Base-by-base conservation (phyloP, 1,139 yeast species). In the Geotrichum restrictum region DNA sequence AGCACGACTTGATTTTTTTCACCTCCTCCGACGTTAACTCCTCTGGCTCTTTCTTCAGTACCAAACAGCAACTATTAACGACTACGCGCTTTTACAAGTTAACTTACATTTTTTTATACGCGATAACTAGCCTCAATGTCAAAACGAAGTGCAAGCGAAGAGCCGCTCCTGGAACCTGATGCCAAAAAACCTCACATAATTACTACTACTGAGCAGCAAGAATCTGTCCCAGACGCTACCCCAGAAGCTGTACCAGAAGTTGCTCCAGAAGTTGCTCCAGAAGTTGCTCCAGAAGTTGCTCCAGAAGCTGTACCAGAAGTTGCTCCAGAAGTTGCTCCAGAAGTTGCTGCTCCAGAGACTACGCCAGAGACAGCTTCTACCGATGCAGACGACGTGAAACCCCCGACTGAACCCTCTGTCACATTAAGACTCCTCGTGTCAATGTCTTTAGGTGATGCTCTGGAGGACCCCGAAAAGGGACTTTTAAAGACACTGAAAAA, bases 371-470 rank as follows among this genome's bases (percentile, higher is more conserved):
- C 8, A 24, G 29, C 29, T 24, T 24, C 29, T 24, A 24, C 7
- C 29, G 29, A 24, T 24, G 16, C n/a, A 3, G 42, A 45, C 3
- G 39, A 39, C 2, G 29, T n/a, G 5, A 5, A 18, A 6, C 37
- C 19, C 4, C 40, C 27, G 6, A 16, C 7, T 4, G 19, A 18
- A 10, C n/a, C 33, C 18, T 19, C 16, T 29, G 42, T 34, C 18
- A 22, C 45, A 11, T 22, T 51, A 29, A 22, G 53, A 48, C 24
- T 38, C 11, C 42, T 51, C 13, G 34, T 52, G 7, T 27, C 52
- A 5, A n/a, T 47, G 8, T 24, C 46, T 10, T 13, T 52, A 10
- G 55, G 47, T 14, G 52, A 48, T 36, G 52, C 55, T 13, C 42
- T 52, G 3, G 55, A 52, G 8, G 45, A 32, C 13, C 33, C 42